Conservation (phyloP, 768 basidiomycete species). For the Cystobasidium onofrii region DNA sequence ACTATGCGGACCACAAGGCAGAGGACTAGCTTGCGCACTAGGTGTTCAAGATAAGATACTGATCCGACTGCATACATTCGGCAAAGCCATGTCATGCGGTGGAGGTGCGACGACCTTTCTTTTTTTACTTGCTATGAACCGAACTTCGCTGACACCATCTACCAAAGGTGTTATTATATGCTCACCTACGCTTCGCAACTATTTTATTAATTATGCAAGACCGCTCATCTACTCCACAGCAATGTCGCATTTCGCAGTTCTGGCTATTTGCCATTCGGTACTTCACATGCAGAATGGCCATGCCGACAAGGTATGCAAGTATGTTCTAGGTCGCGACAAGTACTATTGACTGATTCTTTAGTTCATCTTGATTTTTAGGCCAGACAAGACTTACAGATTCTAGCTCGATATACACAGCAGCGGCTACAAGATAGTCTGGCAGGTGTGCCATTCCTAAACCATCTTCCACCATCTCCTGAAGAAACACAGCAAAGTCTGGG, state of each 20-base stretch:
- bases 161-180: constrained; percentile 65
- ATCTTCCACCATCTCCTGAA: constrained; percentile 36
- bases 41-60: constrained; percentile 64
- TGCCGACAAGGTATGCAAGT: constrained; percentile 44
- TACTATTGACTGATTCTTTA: background rate
- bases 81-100: constrained; percentile 75
- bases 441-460: background rate
- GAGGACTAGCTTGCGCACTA: constrained; percentile 63
- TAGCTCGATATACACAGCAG: constrained; percentile 21
- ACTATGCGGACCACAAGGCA: constrained; percentile 68
- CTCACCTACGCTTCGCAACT: constrained; percentile 63
- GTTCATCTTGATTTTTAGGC: background rate
- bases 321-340: background rate
- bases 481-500: background rate
- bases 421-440: background rate
- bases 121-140: background rate
- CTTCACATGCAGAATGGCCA: constrained; percentile 66
- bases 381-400: constrained; percentile 3
- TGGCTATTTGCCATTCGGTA: constrained; percentile 68
- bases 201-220: constrained; percentile 83
- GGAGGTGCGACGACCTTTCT: constrained; percentile 57
- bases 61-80: constrained; percentile 80
- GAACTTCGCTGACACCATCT: too few relatives aligned
- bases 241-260: constrained; percentile 64
- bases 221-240: constrained; percentile 87